These are phyloP conservation scores for Cladophialophora bantiana DNA, from an alignment of 2,329 filamentous ascomycete species.

Conservation along the genomic window DNA sequence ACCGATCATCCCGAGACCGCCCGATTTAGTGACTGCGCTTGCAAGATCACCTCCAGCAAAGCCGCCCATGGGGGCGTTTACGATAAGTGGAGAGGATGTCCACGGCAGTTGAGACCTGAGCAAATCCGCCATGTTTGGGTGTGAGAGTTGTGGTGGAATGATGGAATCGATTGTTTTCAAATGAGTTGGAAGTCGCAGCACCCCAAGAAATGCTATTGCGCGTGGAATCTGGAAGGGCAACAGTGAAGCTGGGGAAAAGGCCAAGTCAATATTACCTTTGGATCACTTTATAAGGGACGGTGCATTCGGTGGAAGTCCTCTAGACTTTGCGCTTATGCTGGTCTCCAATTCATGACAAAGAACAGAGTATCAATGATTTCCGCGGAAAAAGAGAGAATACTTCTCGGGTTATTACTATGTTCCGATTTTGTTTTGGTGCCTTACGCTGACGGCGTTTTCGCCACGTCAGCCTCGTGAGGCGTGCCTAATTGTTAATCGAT, in stretches of 20 bases:
- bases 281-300: background rate
- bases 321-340: background rate
- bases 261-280: background rate
- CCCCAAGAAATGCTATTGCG: background rate
- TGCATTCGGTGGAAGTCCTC: background rate
- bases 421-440: background rate
- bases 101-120: slow-evolving; percentile 20
- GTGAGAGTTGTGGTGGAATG: background rate
- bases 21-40: slow-evolving; percentile 64
- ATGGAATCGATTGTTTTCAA: background rate
- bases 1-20: slow-evolving; percentile 61
- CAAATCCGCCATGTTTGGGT: background rate
- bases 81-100: slow-evolving; percentile 53
- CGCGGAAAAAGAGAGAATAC: background rate
- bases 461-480: background rate
- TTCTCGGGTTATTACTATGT: background rate
- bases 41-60: slow-evolving; percentile 65
- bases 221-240: background rate
- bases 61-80: slow-evolving; percentile 72
- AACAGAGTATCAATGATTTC: background rate
- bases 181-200: background rate
- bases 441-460: background rate
- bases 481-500: background rate
- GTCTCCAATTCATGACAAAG: background rate
- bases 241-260: background rate